Percentiles rank a stretch among this genome's conserved stretches.
phyloP scores from a whole-genome alignment of 768 basidiomycete genomes.

The Saitozyma sp. region DNA sequence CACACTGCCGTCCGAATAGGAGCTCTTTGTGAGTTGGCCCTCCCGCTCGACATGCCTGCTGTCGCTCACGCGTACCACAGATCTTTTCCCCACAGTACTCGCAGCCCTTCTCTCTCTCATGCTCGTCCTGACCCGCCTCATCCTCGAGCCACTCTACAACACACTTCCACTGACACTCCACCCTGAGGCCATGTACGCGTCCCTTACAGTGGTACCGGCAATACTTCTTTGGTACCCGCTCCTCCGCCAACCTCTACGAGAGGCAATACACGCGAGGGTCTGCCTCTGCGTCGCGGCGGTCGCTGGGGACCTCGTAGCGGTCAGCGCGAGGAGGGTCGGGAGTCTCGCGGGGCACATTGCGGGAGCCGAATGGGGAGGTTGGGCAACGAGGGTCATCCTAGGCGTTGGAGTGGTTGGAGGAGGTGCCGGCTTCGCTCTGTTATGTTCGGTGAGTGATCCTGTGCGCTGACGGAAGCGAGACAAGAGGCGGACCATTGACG shows the following conservation, averaged over 20 bases:
- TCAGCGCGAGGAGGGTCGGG: constrained; percentile 26
- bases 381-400: constrained; percentile 18
- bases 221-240: constrained; percentile 25
- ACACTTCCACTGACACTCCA: constrained; percentile 34
- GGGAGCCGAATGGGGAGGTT: constrained; percentile 36
- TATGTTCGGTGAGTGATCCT: constrained; percentile 34
- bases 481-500: neutral
- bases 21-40: constrained; percentile 8
- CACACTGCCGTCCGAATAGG: constrained; percentile 2
- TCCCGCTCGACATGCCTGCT: neutral
- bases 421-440: constrained; percentile 19
- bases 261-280: constrained; percentile 24
- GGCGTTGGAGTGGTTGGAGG: constrained; percentile 27
- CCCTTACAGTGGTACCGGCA: constrained; percentile 15
- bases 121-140: constrained; percentile 21
- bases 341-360: constrained; percentile 14
- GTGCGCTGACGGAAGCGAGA: no score
- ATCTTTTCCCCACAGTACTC: constrained; percentile 26
- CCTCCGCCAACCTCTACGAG: constrained; percentile 1
- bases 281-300: constrained; percentile 28
- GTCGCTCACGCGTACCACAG: constrained; percentile 12
- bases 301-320: constrained; percentile 27
- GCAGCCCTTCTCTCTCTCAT: constrained; percentile 26
- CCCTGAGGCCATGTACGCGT: constrained; percentile 8
- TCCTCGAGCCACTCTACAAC: constrained; percentile 40